Percentiles rank a stretch among this genome's conserved stretches.
Evolutionary conservation across 352 stramenopile genomes (phyloP).

Genomic region (Phytophthora brassicae): DNA sequence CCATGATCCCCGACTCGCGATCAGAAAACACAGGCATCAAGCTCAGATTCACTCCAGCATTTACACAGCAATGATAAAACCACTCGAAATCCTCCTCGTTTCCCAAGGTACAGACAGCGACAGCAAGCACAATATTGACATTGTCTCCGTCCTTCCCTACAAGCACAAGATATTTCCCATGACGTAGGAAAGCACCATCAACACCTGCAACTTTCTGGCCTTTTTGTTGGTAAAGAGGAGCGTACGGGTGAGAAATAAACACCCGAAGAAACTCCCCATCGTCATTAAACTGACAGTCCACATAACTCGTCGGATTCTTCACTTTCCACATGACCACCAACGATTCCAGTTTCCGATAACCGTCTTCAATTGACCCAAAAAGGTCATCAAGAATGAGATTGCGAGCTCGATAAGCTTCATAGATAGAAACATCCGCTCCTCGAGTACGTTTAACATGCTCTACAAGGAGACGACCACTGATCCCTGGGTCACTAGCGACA

Average conservation of each 20-base stretch:
- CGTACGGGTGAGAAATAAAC: not conserved
- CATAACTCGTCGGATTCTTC: conserved; percentile 10
- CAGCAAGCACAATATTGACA: not conserved
- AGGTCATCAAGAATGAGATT: conserved; percentile 13
- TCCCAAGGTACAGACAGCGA: not conserved
- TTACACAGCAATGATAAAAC: not conserved
- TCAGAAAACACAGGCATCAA: not conserved
- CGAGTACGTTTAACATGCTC: not conserved
- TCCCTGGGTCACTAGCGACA: not conserved
- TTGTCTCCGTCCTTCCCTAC: not conserved
- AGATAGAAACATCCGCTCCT: not conserved
- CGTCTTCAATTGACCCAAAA: conserved; percentile 9
- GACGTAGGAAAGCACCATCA: not conserved
- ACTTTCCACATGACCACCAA: not conserved
- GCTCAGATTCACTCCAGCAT: not conserved
- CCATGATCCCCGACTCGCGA: not conserved
- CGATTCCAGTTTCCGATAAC: conserved; percentile 2
- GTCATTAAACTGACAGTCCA: conserved; percentile 7
- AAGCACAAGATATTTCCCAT: not conserved
- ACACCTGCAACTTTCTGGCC: not conserved
- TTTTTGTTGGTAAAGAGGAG: not conserved
- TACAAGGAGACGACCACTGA: not conserved
- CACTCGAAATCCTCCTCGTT: not conserved
- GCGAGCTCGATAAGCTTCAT: conserved; percentile 7
- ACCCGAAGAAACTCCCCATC: conserved; percentile 11